Evolutionary conservation across 495 filamentous ascomycete species (phyloP).

Genomic region (Daldinia decipiens): DNA sequence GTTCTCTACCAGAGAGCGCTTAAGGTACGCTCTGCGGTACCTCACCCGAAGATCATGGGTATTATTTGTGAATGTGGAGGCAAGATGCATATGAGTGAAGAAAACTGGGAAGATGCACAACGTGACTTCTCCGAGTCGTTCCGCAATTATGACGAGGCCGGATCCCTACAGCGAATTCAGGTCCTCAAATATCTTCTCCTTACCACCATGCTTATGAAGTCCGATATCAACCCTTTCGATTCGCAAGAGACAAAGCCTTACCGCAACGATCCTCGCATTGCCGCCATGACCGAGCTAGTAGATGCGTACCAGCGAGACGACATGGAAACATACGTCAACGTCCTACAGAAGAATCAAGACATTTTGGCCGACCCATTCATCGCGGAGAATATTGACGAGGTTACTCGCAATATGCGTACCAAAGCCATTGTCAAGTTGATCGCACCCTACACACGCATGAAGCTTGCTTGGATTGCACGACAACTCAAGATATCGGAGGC

Average conservation of each 20-base stretch:
- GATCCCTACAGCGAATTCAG: conserved; percentile 94
- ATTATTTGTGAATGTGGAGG: conserved; percentile 98
- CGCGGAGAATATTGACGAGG: conserved; percentile 98
- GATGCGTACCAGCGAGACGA: conserved; percentile 97
- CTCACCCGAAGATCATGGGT: conserved; percentile 98
- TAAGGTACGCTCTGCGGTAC: conserved; percentile 91
- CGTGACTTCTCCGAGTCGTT: conserved; percentile 99
- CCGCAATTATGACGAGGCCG: conserved; percentile 98
- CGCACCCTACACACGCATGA: conserved; percentile 93
- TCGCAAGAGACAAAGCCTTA: conserved; percentile 99
- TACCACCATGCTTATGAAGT: conserved; percentile 98
- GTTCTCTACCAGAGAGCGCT: conserved; percentile 89
- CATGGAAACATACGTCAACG: conserved; percentile 87
- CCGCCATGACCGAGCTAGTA: conserved; percentile 96
- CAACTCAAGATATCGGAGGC: conserved; percentile 82
- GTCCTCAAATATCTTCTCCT: conserved; percentile 97
- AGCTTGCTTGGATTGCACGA: conserved; percentile 82
- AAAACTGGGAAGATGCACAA: conserved; percentile 98
- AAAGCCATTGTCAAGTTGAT: conserved; percentile 94
- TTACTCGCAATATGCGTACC: conserved; percentile 97
- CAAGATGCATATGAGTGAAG: conserved; percentile 99
- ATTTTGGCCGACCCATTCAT: conserved; percentile 94
- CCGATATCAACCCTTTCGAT: conserved; percentile 99
- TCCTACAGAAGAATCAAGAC: conserved; percentile 88
- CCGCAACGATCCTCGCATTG: conserved; percentile 92